Evolutionary conservation across 2,329 filamentous ascomycete genomes (phyloP).

Genomic region (Monilinia aucupariae): DNA sequence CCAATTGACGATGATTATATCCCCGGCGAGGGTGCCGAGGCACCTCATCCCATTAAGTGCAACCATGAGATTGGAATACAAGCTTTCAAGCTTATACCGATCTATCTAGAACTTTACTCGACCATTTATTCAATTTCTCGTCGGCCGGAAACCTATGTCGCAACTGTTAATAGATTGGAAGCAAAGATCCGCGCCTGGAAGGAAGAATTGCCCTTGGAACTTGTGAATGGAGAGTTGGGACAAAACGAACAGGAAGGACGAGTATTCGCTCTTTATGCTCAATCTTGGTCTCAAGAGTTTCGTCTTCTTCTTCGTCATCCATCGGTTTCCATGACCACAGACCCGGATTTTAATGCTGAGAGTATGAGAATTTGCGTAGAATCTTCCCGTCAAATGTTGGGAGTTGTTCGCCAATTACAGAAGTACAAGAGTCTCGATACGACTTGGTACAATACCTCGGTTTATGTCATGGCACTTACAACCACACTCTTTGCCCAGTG

Average conservation of each 20-base stretch:
- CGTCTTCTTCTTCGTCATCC: conserved; percentile 57
- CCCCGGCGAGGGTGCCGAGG: conserved; percentile 56
- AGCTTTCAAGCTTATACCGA: conserved; percentile 57
- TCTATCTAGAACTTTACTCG: conserved; percentile 69
- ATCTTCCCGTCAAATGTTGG: conserved; percentile 58
- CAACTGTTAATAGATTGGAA: conserved; percentile 60
- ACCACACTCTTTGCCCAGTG: conserved; percentile 65
- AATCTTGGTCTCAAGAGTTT: conserved; percentile 52
- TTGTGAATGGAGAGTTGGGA: conserved; percentile 44
- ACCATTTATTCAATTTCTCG: conserved; percentile 68
- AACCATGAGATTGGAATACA: conserved; percentile 62
- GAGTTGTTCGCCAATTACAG: conserved; percentile 53
- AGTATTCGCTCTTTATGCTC: conserved; percentile 50
- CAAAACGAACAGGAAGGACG: conserved; percentile 40
- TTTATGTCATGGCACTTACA: conserved; percentile 69
- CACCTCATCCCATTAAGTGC: conserved; percentile 56
- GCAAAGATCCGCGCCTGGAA: conserved; percentile 58
- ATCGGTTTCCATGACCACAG: conserved; percentile 51
- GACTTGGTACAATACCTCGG: conserved; percentile 69
- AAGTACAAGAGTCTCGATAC: conserved; percentile 66
- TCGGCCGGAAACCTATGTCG: conserved; percentile 57
- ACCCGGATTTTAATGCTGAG: conserved; percentile 52
- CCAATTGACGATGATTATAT: conserved; percentile 58
- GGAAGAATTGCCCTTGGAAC: conserved; percentile 55
- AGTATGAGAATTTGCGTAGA: conserved; percentile 62